phyloP scores from a whole-genome alignment of 441 rosid genomes.

The Erysimum cheiri region DNA sequence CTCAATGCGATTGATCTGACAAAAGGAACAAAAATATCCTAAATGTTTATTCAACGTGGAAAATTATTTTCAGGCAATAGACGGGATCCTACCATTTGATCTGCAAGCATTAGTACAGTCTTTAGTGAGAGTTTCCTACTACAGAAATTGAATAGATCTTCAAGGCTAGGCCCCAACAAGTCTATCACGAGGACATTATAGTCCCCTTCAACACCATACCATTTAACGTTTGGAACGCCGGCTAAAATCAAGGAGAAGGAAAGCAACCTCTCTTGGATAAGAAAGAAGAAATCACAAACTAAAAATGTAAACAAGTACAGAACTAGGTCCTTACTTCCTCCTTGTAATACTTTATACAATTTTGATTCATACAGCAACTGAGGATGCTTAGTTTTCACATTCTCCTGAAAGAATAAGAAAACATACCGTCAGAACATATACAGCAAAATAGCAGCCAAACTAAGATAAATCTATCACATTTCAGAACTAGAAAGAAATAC shows the following conservation, averaged over 20 bases:
- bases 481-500: slow-evolving; percentile 9
- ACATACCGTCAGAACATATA: slow-evolving; percentile 28
- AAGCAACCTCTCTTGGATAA: slow-evolving; percentile 29
- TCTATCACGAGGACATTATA: slow-evolving; percentile 92
- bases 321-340: slow-evolving; percentile 72
- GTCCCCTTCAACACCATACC: slow-evolving; percentile 95
- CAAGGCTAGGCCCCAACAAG: slow-evolving; percentile 88
- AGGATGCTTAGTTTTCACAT: slow-evolving; percentile 88
- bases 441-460: slow-evolving; percentile 5
- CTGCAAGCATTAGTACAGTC: slow-evolving; percentile 91
- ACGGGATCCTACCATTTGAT: slow-evolving; percentile 75
- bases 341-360: slow-evolving; percentile 78
- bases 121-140: slow-evolving; percentile 86
- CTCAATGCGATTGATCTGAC: slow-evolving; percentile 84
- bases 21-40: slow-evolving; percentile 31
- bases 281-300: slow-evolving; percentile 25
- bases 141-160: slow-evolving; percentile 88
- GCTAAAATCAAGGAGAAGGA: slow-evolving; percentile 55
- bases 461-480: slow-evolving; percentile 14
- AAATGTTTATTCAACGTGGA: slow-evolving; percentile 11
- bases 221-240: slow-evolving; percentile 87
- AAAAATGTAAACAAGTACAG: slow-evolving; percentile 24
- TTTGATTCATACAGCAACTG: slow-evolving; percentile 86
- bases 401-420: slow-evolving; percentile 58
- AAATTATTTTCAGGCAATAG: slow-evolving; percentile 12